phyloP scores from a whole-genome alignment of 225 moss, liverwort and hornwort genomes.

The Physcomitrium patens region DNA sequence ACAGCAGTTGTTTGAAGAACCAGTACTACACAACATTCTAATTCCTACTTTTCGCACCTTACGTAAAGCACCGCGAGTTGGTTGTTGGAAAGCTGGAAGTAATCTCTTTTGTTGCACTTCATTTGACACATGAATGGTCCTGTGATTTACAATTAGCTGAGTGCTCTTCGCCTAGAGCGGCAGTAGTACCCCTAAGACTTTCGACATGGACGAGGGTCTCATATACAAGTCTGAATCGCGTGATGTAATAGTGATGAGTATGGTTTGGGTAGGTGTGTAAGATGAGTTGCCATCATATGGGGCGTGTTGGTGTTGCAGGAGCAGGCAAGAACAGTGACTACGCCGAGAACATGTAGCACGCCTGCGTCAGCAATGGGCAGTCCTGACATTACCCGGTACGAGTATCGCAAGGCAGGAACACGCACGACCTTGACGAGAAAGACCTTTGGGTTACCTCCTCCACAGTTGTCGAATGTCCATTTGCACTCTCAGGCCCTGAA shows the following conservation, averaged over 20 bases:
- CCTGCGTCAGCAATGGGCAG: slow-evolving; percentile 44
- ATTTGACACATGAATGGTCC: too few relatives aligned
- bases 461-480: slow-evolving; percentile 74
- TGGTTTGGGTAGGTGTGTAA: background rate
- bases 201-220: background rate
- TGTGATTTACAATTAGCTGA: background rate
- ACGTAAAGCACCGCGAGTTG: background rate
- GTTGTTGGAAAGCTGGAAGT: background rate
- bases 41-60: background rate
- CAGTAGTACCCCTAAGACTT: background rate
- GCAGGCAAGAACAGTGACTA: slow-evolving; percentile 34
- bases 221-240: too few relatives aligned
- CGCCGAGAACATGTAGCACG: slow-evolving; percentile 38
- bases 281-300: background rate
- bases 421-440: slow-evolving; percentile 7
- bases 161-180: background rate
- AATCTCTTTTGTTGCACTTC: background rate
- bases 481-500: slow-evolving; percentile 67
- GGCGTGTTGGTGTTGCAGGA: slow-evolving; percentile 31
- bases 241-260: background rate
- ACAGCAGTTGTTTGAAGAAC: background rate
- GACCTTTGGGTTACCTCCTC: slow-evolving; percentile 66
- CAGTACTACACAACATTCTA: background rate
- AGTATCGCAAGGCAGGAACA: slow-evolving; percentile 21
- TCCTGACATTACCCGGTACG: slow-evolving; percentile 56